A percentile compares a stretch with the other conserved stretches of the same genome.
Conservation (phyloP, 2,329 filamentous ascomycete species). For the Fusarium metavorans region DNA sequence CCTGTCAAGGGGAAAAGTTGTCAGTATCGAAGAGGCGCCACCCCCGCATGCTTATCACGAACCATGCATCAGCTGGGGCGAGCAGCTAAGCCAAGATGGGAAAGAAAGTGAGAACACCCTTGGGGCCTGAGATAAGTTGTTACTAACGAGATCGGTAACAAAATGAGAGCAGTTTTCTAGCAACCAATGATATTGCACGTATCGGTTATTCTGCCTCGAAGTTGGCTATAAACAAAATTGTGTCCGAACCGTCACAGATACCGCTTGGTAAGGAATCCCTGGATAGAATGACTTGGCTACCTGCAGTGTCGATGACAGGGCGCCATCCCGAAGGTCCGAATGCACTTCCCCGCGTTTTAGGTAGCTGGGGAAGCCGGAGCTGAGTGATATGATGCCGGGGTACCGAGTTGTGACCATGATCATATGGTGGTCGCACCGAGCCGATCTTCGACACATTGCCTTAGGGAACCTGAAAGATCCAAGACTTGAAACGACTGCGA, state of each 20-base stretch:
- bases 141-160: background rate
- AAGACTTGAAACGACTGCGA: background rate
- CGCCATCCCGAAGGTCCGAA: background rate
- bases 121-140: background rate
- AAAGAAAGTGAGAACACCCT: constrained; percentile 5
- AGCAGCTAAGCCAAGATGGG: background rate
- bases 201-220: background rate
- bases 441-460: background rate
- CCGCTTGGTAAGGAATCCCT: background rate
- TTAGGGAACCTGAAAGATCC: background rate
- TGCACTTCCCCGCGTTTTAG: background rate
- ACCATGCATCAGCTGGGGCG: background rate
- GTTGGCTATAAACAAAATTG: background rate
- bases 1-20: background rate
- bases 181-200: background rate
- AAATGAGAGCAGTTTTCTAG: background rate
- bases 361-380: background rate
- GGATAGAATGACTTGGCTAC: background rate
- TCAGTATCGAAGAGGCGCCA: background rate
- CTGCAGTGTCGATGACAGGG: background rate
- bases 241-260: background rate
- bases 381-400: background rate
- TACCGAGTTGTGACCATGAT: background rate
- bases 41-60: constrained; percentile 1
- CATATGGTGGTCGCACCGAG: background rate